These are phyloP conservation scores for Fusarium albosuccineum DNA, from an alignment of 2,329 filamentous ascomycete species.

Conservation along the genomic window DNA sequence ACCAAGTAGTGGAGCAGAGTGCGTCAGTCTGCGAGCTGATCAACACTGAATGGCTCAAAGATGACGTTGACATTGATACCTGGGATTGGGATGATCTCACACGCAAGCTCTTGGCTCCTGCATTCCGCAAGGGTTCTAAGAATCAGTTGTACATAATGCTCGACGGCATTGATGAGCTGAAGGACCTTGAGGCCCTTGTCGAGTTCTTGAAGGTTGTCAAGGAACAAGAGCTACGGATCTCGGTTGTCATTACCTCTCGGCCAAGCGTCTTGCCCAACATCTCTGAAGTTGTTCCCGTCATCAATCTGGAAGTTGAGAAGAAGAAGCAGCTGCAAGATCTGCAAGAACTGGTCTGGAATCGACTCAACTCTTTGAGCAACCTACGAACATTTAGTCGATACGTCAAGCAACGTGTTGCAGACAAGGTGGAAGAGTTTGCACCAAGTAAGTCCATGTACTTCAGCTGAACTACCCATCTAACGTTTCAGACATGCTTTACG, in stretches of 20 bases:
- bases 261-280: slow-evolving; percentile 13
- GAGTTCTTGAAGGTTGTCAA: slow-evolving; percentile 43
- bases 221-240: slow-evolving; percentile 44
- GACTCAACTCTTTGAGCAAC: slow-evolving; percentile 41
- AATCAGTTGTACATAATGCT: slow-evolving; percentile 46
- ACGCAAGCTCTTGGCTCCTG: slow-evolving; percentile 41
- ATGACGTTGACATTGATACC: slow-evolving; percentile 32
- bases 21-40: slow-evolving; percentile 49
- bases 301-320: slow-evolving; percentile 43
- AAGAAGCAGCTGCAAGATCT: slow-evolving; percentile 47
- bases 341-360: slow-evolving; percentile 44
- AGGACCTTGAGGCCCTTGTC: slow-evolving; percentile 24
- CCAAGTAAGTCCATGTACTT: slow-evolving; percentile 45
- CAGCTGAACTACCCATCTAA: neutral
- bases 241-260: slow-evolving; percentile 44
- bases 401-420: slow-evolving; percentile 47
- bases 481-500: slow-evolving; percentile 50
- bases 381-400: slow-evolving; percentile 47
- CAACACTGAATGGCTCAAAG: slow-evolving; percentile 43
- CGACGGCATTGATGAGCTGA: slow-evolving; percentile 51
- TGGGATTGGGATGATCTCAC: slow-evolving; percentile 35
- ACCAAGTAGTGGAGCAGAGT: slow-evolving; percentile 51
- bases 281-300: slow-evolving; percentile 21
- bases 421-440: slow-evolving; percentile 47
- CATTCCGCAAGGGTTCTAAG: slow-evolving; percentile 39